Conservation (phyloP, 202 grass and related monocot species). For the Saccharum hybrid region DNA sequence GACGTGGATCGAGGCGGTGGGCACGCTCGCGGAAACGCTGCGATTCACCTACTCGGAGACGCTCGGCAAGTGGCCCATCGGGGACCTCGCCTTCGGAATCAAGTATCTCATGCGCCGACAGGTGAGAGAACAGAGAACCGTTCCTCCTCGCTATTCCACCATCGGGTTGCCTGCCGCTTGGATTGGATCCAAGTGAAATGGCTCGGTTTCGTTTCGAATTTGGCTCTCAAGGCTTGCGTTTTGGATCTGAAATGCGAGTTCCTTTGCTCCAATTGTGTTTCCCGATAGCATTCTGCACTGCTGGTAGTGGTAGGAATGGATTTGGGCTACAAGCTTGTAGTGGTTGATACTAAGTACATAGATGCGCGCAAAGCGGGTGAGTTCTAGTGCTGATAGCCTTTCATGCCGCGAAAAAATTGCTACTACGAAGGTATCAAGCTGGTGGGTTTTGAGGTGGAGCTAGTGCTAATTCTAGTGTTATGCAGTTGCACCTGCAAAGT, state of each 20-base stretch:
- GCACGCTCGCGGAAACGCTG: slow-evolving; percentile 85
- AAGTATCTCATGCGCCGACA: slow-evolving; percentile 94
- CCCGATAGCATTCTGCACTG: slow-evolving; percentile 14
- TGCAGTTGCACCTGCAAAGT: not conserved
- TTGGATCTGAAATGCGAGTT: slow-evolving; percentile 48
- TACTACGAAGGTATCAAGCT: not conserved
- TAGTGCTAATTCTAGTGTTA: no score
- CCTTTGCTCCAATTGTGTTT: not conserved
- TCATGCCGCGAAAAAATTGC: not conserved
- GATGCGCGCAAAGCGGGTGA: not conserved
- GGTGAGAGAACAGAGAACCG: slow-evolving; percentile 36
- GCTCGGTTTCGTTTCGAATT: slow-evolving; percentile 21
- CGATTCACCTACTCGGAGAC: slow-evolving; percentile 95
- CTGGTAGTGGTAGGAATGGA: not conserved
- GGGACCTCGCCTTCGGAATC: slow-evolving; percentile 93
- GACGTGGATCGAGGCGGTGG: slow-evolving; percentile 91
- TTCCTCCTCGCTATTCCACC: not conserved
- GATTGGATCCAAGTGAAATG: slow-evolving; percentile 44
- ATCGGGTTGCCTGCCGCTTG: not conserved
- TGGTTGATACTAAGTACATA: slow-evolving; percentile 5
- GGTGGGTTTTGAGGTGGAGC: not conserved
- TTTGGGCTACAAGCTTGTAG: not conserved
- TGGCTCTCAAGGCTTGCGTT: not conserved
- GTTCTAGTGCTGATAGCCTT: slow-evolving; percentile 19
- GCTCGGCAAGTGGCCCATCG: slow-evolving; percentile 95